A percentile compares a stretch with the other conserved stretches of the same genome.
These are phyloP conservation scores for Phaeotremella fagi DNA, from an alignment of 768 basidiomycete species.

Conservation along the genomic window DNA sequence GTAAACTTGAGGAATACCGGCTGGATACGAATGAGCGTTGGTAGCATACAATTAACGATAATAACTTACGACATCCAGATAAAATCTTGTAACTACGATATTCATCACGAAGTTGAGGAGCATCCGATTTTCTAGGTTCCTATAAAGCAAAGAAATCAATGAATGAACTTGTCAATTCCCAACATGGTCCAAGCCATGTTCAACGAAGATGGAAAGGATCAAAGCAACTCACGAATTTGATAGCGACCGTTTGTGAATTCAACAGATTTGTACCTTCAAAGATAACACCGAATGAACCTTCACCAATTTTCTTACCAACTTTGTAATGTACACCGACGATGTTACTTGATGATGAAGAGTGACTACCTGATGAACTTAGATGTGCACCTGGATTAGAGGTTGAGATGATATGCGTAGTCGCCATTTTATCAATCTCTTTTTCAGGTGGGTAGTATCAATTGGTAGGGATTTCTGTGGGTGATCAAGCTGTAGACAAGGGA, in stretches of 20 bases:
- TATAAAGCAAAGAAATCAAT: conserved; percentile 19
- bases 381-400: conserved; percentile 41
- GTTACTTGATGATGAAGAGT: conserved; percentile 46
- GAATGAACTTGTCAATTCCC: no score
- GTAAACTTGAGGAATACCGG: conserved; percentile 97
- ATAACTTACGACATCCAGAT: conserved; percentile 74
- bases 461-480: no score
- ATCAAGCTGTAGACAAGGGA: no score
- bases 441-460: no score
- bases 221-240: conserved; percentile 86
- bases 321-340: conserved; percentile 95
- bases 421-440: conserved; percentile 28
- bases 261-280: conserved; percentile 96
- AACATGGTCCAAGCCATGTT: no score
- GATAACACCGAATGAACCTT: conserved; percentile 94
- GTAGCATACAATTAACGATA: conserved; percentile 11
- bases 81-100: conserved; percentile 97
- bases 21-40: conserved; percentile 52
- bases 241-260: conserved; percentile 97
- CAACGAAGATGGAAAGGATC: background rate
- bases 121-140: conserved; percentile 83
- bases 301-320: conserved; percentile 98
- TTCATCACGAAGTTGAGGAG: conserved; percentile 95
- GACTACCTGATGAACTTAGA: conserved; percentile 28
- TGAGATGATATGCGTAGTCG: conserved; percentile 45